Conservation (phyloP, 176 grass and related monocot species). For the Hordeum vulgare region DNA sequence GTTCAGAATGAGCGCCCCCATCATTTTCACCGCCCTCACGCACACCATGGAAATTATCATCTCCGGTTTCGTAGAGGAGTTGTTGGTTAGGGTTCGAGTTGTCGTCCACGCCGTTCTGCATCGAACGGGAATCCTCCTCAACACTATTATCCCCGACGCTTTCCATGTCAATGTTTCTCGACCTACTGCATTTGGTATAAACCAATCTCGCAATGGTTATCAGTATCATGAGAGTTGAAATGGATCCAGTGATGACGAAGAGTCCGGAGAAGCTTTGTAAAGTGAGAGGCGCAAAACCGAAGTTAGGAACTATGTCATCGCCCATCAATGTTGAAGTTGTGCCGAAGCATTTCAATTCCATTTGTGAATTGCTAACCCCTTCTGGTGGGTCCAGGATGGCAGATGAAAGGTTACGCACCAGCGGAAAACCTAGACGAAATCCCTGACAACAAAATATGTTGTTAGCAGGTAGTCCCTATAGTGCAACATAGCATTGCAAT, state of each 20-base stretch:
- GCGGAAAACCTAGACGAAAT: slow-evolving; percentile 38
- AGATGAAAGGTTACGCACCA: slow-evolving; percentile 35
- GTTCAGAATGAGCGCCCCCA: no score
- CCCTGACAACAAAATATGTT: background rate
- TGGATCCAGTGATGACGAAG: slow-evolving; percentile 36
- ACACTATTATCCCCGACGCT: background rate
- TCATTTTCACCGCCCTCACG: no score
- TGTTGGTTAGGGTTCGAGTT: background rate
- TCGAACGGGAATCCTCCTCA: background rate
- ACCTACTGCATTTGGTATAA: background rate
- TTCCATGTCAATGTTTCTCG: background rate
- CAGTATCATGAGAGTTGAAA: slow-evolving; percentile 43
- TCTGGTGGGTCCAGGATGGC: slow-evolving; percentile 38
- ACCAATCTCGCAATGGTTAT: background rate
- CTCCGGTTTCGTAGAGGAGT: no score
- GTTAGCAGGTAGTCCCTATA: background rate
- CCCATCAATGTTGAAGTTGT: background rate
- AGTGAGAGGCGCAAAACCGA: slow-evolving; percentile 7
- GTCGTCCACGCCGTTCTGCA: background rate
- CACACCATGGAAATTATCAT: no score
- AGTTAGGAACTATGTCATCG: background rate
- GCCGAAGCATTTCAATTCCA: slow-evolving; percentile 33
- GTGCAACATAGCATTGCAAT: background rate
- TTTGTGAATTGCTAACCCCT: background rate
- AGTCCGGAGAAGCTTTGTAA: slow-evolving; percentile 42